Evolutionary conservation across 176 grass and related monocot species (phyloP).

Genomic region (Thalia dealbata): DNA sequence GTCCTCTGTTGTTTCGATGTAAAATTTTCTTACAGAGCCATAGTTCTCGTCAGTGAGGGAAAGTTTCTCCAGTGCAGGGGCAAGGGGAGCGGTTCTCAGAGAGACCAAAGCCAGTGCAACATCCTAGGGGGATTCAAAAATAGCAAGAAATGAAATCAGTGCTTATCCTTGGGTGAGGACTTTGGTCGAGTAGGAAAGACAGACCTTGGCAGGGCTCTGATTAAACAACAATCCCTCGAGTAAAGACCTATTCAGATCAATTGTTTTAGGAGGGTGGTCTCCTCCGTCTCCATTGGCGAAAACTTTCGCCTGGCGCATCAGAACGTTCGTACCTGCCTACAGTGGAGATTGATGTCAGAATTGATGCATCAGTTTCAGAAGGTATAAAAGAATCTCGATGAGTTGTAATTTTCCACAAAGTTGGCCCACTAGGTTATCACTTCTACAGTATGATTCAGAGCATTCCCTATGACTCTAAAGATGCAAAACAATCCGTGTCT

Average conservation of each 20-base stretch:
- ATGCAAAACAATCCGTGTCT: no score
- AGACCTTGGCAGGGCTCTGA: conserved; percentile 80
- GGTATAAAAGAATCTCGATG: background rate
- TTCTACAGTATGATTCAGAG: background rate
- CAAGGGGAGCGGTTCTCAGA: conserved; percentile 77
- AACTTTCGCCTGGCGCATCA: conserved; percentile 62
- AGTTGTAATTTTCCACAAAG: background rate
- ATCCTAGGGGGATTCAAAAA: conserved; percentile 36
- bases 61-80: conserved; percentile 68
- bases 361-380: conserved; percentile 9
- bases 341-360: conserved; percentile 3
- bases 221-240: conserved; percentile 76
- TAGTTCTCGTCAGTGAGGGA: conserved; percentile 50
- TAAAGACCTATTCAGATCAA: conserved; percentile 48
- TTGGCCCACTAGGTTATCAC: background rate
- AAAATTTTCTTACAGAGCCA: conserved; percentile 63
- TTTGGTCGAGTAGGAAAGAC: background rate
- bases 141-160: background rate
- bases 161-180: background rate
- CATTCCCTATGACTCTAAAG: background rate
- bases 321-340: conserved; percentile 57
- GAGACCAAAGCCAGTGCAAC: conserved; percentile 76
- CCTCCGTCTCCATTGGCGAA: conserved; percentile 80
- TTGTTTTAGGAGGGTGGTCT: conserved; percentile 57
- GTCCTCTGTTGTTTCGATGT: conserved; percentile 77